Evolutionary conservation across 495 filamentous ascomycete species (phyloP).

Genomic region (Chaetomium fimeti): DNA sequence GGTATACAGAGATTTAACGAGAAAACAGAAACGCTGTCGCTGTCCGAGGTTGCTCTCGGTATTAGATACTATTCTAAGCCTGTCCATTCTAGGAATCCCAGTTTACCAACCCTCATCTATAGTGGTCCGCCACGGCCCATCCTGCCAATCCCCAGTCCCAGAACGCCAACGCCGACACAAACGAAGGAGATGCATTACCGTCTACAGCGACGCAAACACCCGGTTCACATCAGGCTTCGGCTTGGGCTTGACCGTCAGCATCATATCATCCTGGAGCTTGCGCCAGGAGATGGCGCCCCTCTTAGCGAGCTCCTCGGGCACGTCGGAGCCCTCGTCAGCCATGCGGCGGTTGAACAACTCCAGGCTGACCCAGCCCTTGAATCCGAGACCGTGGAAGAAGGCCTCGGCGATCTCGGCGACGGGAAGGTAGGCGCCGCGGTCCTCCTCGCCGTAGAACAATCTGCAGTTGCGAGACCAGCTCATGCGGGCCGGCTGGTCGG

Average conservation of each 20-base stretch:
- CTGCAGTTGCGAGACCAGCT: conserved; percentile 78
- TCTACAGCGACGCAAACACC: conserved; percentile 36
- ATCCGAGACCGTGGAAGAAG: conserved; percentile 64
- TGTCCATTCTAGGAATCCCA: neutral
- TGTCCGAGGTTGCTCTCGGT: neutral
- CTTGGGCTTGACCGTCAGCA: conserved; percentile 46
- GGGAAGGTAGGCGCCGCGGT: conserved; percentile 70
- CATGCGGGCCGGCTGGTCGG: conserved; percentile 67
- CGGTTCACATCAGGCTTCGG: conserved; percentile 25
- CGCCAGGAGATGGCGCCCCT: conserved; percentile 63
- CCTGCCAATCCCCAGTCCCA: too few species aligned
- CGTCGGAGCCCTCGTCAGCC: conserved; percentile 48
- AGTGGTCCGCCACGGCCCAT: neutral
- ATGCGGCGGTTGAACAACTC: conserved; percentile 74
- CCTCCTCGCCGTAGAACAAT: conserved; percentile 71
- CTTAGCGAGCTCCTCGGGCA: conserved; percentile 62
- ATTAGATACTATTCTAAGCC: conserved; percentile 1
- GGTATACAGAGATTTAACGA: too few species aligned
- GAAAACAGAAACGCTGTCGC: neutral
- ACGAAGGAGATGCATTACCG: neutral
- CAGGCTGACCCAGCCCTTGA: conserved; percentile 73
- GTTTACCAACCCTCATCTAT: neutral
- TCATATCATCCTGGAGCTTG: conserved; percentile 57
- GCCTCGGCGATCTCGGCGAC: conserved; percentile 59
- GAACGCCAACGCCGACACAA: neutral